Base-by-base conservation (phyloP, 148 eudicot genomes). In the Euryodendron excelsum region DNA sequence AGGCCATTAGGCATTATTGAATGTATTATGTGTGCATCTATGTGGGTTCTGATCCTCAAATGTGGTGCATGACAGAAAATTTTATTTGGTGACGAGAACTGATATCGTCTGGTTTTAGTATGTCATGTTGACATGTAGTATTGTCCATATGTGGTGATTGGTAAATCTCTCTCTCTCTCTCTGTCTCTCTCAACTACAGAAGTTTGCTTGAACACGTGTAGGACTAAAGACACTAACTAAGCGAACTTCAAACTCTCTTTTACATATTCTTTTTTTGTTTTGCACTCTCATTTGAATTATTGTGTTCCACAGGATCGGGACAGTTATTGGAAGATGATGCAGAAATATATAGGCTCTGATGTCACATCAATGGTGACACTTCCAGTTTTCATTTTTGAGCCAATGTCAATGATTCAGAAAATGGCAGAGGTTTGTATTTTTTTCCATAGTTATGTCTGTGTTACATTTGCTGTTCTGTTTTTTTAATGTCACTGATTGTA, bases 401-500 rank as follows among this genome's bases (percentile, higher is more conserved):
- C 99, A 33, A 93, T 96, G 99, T 90, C 99, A 33, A 93, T 93
- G 98, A 89, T 93, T 78, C 99, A 96, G 79, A 96, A 93, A 88
- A 90, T 96, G 93, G 99, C 99, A 20, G 99, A 96, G 99, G 99
- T 96, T 85, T 82, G 84, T 84, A 63, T 52, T 63, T n/a, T 47
- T 59, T 58, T 25, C 11, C 20, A 1, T 30, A 23, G 9, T 36
- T 33, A 6, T 56, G 41, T 31, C 39, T 75, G 27, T 36, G 25
- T 69, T 36, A 55, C n/a, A 23, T 34, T 50, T 75, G 37, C n/a
- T 64, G 17, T 9, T 47, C 12, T 59, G 36, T 61, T 23, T 20
- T 21, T 45, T 48, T 23, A 74, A 60, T 84, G 27, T 18, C 58
- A 50, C 60, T 31, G 69, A 12, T 75, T n/a, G n/a, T n/a, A n/a